Percentiles rank a stretch among this genome's conserved stretches.
Conservation (phyloP, 2,329 filamentous ascomycete genomes). For the Trichoderma sp. region DNA sequence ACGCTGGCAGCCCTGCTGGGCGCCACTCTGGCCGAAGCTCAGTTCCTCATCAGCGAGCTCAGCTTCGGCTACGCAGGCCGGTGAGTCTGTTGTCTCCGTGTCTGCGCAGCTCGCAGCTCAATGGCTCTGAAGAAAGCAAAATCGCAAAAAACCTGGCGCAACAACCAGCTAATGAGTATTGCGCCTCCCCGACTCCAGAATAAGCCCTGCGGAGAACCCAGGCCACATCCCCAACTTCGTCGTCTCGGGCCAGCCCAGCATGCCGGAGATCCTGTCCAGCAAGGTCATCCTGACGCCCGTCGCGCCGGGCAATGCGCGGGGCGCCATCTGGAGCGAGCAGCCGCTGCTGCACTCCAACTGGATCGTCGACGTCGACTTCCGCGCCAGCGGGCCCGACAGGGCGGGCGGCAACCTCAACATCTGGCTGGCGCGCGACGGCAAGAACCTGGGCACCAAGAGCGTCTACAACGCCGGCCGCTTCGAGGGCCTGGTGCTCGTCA, state of each 20-base stretch:
- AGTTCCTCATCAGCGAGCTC: slow-evolving; percentile 70
- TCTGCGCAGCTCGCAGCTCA: slow-evolving; percentile 6
- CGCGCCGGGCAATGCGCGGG: slow-evolving; percentile 80
- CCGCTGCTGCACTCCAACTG: slow-evolving; percentile 68
- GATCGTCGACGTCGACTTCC: slow-evolving; percentile 83
- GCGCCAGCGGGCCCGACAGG: slow-evolving; percentile 81
- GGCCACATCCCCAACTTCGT: slow-evolving; percentile 57
- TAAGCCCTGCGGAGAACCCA: slow-evolving; percentile 62
- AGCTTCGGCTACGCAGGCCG: slow-evolving; percentile 74
- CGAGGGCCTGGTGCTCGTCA: slow-evolving; percentile 83
- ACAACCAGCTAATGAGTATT: slow-evolving; percentile 5
- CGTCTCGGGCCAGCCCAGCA: slow-evolving; percentile 56
- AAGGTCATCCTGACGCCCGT: slow-evolving; percentile 89
- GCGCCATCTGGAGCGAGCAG: slow-evolving; percentile 76
- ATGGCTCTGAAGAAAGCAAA: background rate
- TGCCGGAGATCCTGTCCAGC: slow-evolving; percentile 75
- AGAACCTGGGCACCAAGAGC: slow-evolving; percentile 69
- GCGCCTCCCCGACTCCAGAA: slow-evolving; percentile 45
- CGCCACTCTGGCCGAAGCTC: slow-evolving; percentile 58
- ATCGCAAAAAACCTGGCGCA: no score
- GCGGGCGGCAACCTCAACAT: slow-evolving; percentile 89
- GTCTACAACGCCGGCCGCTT: slow-evolving; percentile 84
- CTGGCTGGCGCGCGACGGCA: slow-evolving; percentile 79
- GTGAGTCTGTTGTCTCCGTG: slow-evolving; percentile 42
- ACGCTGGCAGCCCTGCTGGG: slow-evolving; percentile 49